Percentiles rank a stretch among this genome's conserved stretches.
Evolutionary conservation across 257 asterid species (phyloP).

Genomic region (Rhazya stricta): DNA sequence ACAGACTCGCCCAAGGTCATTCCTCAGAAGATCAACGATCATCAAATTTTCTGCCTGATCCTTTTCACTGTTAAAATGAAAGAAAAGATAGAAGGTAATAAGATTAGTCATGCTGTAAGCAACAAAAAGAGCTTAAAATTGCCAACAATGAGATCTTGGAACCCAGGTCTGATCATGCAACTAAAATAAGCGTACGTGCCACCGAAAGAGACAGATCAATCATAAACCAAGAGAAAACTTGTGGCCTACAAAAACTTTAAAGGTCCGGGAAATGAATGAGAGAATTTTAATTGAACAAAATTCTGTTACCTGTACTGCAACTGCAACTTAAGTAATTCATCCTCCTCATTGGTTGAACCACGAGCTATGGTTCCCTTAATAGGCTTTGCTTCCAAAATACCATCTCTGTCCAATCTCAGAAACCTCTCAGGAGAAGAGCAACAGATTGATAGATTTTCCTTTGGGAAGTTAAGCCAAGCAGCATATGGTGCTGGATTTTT

Average conservation of each 20-base stretch:
- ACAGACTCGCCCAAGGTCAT: conserved; percentile 96
- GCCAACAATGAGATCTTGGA: neutral
- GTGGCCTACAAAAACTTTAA: neutral
- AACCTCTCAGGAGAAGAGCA: conserved; percentile 98
- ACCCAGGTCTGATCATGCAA: neutral
- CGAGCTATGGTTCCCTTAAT: conserved; percentile 96
- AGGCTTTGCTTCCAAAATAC: conserved; percentile 89
- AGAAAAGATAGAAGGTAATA: neutral
- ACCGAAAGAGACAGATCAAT: neutral
- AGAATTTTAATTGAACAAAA: neutral
- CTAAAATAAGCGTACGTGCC: neutral
- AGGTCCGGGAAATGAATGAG: neutral
- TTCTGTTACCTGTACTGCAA: conserved; percentile 63
- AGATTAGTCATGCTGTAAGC: neutral
- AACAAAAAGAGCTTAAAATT: neutral
- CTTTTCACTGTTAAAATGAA: conserved; percentile 60
- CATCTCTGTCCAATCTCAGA: conserved; percentile 68
- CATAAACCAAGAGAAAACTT: neutral
- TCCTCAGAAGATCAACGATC: conserved; percentile 95
- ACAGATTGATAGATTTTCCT: conserved; percentile 59
- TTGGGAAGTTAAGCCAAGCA: conserved; percentile 89
- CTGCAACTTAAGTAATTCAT: conserved; percentile 60
- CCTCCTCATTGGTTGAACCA: conserved; percentile 62
- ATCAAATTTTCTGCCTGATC: conserved; percentile 98
- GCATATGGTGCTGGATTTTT: conserved; percentile 94